These are phyloP conservation scores for Nicotiana benthamiana DNA, from an alignment of 257 asterid species.

Conservation along the genomic window DNA sequence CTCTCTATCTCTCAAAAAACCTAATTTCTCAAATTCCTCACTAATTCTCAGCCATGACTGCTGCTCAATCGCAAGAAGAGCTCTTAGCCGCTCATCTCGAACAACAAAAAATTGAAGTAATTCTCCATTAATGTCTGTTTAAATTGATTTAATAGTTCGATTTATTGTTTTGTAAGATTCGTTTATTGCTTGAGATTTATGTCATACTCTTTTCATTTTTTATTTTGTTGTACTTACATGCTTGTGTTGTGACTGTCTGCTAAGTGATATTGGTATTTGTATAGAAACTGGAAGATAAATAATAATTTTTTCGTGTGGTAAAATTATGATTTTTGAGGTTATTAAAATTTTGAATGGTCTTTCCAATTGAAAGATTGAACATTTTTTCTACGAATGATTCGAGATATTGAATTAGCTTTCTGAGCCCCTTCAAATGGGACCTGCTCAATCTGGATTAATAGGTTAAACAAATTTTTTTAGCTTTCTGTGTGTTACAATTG, in stretches of 20 bases:
- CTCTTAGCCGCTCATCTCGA: slow-evolving; percentile 41
- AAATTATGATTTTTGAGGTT: background rate
- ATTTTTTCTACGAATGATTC: background rate
- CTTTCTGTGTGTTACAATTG: background rate
- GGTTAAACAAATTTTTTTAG: background rate
- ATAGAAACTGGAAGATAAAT: background rate
- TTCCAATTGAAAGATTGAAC: background rate
- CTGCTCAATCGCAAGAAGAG: slow-evolving; percentile 52
- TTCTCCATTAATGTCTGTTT: background rate
- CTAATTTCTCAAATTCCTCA: background rate
- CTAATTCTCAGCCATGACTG: slow-evolving; percentile 28
- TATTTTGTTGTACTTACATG: background rate
- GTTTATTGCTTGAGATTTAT: background rate
- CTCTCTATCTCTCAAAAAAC: background rate
- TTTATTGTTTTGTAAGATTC: background rate
- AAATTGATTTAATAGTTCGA: background rate
- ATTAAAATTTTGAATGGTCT: background rate
- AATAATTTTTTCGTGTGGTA: background rate
- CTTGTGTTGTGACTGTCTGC: background rate
- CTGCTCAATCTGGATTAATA: too few relatives aligned
- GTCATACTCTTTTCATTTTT: background rate
- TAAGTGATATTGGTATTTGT: background rate
- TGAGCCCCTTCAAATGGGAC: background rate
- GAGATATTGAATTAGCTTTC: background rate
- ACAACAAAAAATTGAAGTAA: slow-evolving; percentile 44